Conservation (phyloP, 805 yeast genomes). For the Candida nemodendra region DNA sequence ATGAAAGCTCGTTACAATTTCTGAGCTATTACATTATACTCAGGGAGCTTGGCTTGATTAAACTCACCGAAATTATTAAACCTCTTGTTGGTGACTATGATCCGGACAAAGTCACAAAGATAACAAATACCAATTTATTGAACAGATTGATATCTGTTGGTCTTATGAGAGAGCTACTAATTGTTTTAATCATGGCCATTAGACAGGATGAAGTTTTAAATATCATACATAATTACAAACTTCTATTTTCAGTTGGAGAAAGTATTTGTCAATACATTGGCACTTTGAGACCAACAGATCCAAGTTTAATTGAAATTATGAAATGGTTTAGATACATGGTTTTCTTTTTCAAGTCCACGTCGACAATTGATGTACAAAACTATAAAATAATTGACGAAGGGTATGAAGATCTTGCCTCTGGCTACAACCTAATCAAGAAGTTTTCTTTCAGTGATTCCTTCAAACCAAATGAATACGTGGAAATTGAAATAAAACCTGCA, state of each 20-base stretch:
- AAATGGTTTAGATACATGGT: constrained; percentile 34
- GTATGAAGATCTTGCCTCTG: constrained; percentile 40
- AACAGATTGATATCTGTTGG: constrained; percentile 22
- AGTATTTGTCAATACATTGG: constrained; percentile 19
- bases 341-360: constrained; percentile 46
- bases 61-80: constrained; percentile 21
- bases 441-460: constrained; percentile 29
- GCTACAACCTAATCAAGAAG: constrained; percentile 28
- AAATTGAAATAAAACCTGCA: constrained; percentile 28
- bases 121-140: constrained; percentile 16
- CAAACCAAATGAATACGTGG: constrained; percentile 19
- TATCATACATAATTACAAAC: constrained; percentile 26
- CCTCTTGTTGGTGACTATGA: constrained; percentile 15
- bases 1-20: constrained; percentile 24
- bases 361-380: constrained; percentile 46
- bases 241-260: constrained; percentile 27
- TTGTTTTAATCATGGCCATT: constrained; percentile 28
- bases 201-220: constrained; percentile 31
- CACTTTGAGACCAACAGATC: constrained; percentile 13
- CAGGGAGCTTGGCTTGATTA: constrained; percentile 25
- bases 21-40: constrained; percentile 26
- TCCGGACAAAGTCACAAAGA: constrained; percentile 7
- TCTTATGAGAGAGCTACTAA: constrained; percentile 24
- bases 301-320: constrained; percentile 21
- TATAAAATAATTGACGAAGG: constrained; percentile 43